Evolutionary conservation across 1,284 basidiomycete genomes (phyloP).

Genomic region (Austroboletus niveus): DNA sequence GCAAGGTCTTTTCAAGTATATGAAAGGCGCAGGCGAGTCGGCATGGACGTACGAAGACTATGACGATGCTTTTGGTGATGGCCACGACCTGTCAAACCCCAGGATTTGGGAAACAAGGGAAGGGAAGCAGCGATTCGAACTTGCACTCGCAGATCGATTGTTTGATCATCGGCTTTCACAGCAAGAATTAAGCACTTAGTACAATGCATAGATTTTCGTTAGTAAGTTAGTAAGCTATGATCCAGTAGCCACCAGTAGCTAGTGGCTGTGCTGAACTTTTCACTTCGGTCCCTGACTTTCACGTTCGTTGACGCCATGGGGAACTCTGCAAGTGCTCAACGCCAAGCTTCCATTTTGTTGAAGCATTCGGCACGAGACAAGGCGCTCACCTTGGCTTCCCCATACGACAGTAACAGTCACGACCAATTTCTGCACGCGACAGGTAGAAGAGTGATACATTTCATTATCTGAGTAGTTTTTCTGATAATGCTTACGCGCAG

Average conservation of each 20-base stretch:
- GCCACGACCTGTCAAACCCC: slow-evolving; percentile 13
- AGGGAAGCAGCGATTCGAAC: slow-evolving; percentile 20
- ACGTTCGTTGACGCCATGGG: slow-evolving; percentile 9
- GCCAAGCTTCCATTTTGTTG: slow-evolving; percentile 19
- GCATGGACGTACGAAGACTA: slow-evolving; percentile 15
- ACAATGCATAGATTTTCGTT: too few species aligned
- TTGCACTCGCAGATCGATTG: slow-evolving; percentile 6
- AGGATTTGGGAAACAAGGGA: slow-evolving; percentile 17
- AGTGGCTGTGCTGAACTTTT: too few species aligned
- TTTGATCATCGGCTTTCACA: slow-evolving; percentile 1
- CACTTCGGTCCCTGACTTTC: too few species aligned
- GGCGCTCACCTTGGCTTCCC: slow-evolving; percentile 21
- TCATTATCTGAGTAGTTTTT: not conserved
- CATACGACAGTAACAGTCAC: slow-evolving; percentile 18
- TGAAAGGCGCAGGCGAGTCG: slow-evolving; percentile 21
- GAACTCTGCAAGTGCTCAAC: slow-evolving; percentile 14
- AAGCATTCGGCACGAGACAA: slow-evolving; percentile 22
- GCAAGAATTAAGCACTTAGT: not conserved
- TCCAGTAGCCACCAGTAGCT: too few species aligned
- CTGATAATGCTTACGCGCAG: slow-evolving; percentile 33
- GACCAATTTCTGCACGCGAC: slow-evolving; percentile 24
- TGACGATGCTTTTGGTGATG: not conserved
- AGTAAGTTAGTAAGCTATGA: too few species aligned
- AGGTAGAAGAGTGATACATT: slow-evolving; percentile 12
- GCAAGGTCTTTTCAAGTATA: slow-evolving; percentile 22